Conservation (phyloP, 768 basidiomycete species). For the Boletus rubescentipes region DNA sequence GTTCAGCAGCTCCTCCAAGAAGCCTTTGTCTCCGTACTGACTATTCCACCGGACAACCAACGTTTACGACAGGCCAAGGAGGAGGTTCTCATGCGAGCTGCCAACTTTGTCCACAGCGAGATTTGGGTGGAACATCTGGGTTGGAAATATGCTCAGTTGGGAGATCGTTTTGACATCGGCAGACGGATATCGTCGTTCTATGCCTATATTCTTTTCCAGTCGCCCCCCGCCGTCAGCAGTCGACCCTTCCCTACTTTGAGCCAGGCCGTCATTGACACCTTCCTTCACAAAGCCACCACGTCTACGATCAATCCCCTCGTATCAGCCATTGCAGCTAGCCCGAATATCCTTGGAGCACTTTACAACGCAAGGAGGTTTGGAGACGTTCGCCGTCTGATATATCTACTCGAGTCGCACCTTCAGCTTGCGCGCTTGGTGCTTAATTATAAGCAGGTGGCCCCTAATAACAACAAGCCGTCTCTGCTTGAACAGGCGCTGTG, state of each 20-base stretch:
- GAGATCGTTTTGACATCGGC: conserved; percentile 83
- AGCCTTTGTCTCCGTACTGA: conserved; percentile 53
- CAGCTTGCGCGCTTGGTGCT: conserved; percentile 61
- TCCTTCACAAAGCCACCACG: conserved; percentile 73
- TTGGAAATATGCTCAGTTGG: conserved; percentile 84
- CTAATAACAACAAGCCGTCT: conserved; percentile 46
- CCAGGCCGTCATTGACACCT: conserved; percentile 63
- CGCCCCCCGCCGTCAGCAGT: conserved; percentile 51
- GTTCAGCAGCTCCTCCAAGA: conserved; percentile 75
- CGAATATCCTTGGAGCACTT: conserved; percentile 56
- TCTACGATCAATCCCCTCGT: conserved; percentile 82
- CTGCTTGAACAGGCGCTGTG: conserved; percentile 79
- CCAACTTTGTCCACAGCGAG: conserved; percentile 77
- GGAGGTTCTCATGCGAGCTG: conserved; percentile 77
- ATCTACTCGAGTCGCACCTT: conserved; percentile 67
- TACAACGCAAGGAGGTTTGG: conserved; percentile 62
- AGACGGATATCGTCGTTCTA: conserved; percentile 66
- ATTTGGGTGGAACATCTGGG: conserved; percentile 84
- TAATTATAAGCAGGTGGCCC: conserved; percentile 56
- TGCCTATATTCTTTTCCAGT: conserved; percentile 60
- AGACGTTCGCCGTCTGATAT: conserved; percentile 67
- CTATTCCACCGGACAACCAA: conserved; percentile 52
- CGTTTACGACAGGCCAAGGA: conserved; percentile 75
- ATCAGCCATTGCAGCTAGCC: conserved; percentile 62
- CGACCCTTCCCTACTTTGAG: conserved; percentile 62